A percentile compares a stretch with the other conserved stretches of the same genome.
These are phyloP conservation scores for Parachaetomium inaequale DNA, from an alignment of 495 filamentous ascomycete genomes.

Conservation along the genomic window DNA sequence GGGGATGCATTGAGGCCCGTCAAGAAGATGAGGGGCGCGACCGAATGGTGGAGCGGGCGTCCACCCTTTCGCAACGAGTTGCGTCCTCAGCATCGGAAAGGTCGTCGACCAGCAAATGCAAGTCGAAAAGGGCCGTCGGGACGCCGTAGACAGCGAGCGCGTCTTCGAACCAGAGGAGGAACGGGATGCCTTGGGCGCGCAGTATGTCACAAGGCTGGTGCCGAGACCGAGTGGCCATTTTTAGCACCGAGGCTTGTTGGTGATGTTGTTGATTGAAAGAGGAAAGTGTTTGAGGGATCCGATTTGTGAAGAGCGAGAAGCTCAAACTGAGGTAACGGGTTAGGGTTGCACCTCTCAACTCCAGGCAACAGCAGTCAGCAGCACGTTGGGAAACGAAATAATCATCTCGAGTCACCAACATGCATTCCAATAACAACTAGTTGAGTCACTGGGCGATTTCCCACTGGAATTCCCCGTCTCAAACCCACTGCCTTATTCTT, in stretches of 20 bases:
- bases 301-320: no score
- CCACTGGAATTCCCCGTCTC: no score
- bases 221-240: not conserved
- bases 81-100: not conserved
- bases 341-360: no score
- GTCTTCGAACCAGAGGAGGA: constrained; percentile 5
- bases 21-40: not conserved
- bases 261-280: no score
- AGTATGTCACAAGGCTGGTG: not conserved
- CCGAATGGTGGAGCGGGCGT: not conserved
- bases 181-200: not conserved
- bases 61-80: not conserved
- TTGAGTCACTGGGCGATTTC: no score
- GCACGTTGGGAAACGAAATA: no score
- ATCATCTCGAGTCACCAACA: no score
- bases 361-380: no score
- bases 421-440: no score
- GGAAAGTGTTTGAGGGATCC: no score
- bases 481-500: no score
- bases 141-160: constrained; percentile 3
- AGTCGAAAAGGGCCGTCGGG: constrained; percentile 1
- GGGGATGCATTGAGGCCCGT: not conserved
- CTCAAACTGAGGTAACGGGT: no score
- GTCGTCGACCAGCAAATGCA: not conserved
- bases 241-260: not conserved